These are phyloP conservation scores for Aspergillus olivimuriae DNA, from an alignment of 495 filamentous ascomycete genomes.

Conservation along the genomic window DNA sequence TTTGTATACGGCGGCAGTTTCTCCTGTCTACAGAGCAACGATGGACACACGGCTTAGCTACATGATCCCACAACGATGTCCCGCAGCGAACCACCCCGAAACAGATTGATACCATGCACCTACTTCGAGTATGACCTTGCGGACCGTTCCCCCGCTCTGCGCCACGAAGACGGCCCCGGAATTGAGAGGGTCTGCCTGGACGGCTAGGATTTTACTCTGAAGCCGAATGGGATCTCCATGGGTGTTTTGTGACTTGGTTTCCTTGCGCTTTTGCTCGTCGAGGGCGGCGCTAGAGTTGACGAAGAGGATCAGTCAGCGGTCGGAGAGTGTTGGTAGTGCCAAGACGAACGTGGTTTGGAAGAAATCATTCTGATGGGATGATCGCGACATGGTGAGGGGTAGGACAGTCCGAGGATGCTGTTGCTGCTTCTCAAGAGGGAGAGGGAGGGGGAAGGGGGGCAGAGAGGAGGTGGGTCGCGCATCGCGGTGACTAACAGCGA, in stretches of 20 bases:
- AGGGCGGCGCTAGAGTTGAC: constrained; percentile 55
- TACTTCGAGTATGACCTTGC: constrained; percentile 69
- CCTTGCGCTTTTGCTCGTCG: constrained; percentile 63
- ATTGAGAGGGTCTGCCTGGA: constrained; percentile 60
- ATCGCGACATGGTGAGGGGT: constrained; percentile 51
- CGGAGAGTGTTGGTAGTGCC: constrained; percentile 3
- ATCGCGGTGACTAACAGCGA: too few relatives aligned
- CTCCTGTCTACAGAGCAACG: constrained; percentile 34
- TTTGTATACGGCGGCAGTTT: constrained; percentile 50
- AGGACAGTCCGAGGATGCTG: too few relatives aligned
- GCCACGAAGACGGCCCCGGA: constrained; percentile 65
- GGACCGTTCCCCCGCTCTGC: constrained; percentile 73
- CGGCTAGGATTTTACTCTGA: constrained; percentile 78
- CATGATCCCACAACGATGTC: background rate
- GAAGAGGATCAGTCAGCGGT: constrained; percentile 5
- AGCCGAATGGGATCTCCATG: constrained; percentile 75
- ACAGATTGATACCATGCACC: constrained; percentile 35
- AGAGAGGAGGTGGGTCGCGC: too few relatives aligned
- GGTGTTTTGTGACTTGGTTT: constrained; percentile 73
- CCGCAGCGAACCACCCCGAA: constrained; percentile 1
- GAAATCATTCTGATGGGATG: constrained; percentile 66
- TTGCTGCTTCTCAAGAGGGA: too few relatives aligned
- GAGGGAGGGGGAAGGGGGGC: background rate
- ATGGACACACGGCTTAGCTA: constrained; percentile 5
- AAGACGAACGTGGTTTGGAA: constrained; percentile 78